Base-by-base conservation (phyloP, 768 basidiomycete genomes). In the Calocybe gangraenosa region DNA sequence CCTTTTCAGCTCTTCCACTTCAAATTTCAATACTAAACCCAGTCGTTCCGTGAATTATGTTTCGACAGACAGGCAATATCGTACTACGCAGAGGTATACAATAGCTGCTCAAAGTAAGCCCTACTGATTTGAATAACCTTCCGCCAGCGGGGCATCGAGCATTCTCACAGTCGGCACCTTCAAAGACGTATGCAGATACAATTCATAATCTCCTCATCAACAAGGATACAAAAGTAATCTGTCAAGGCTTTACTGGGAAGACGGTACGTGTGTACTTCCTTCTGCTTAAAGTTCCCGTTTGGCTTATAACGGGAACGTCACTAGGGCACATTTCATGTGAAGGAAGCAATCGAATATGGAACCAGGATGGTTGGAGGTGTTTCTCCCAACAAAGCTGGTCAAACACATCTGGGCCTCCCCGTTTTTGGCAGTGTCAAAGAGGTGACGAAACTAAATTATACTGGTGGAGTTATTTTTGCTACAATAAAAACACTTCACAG, bases 331-430 rank as follows among this genome's bases (percentile, higher is more conserved):
- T 99, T 99, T 79, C 96, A 99, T 74, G 81, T 83, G 50, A 84
- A 76, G 59, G 92, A 97, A 66, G 94, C 96, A 30, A 66, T 98
- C 51, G 92, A 82, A 40, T 99, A 90, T 61, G 95, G 96, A 15
- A 98, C 95, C 47, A 88, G 84, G 50, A 95, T 98, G 89, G 91
- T 99, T 46, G 96, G 96, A 46, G 96, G 96, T 50, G 93, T 96
- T 43, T 94, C 92, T 2, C 91, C 90, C 30, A 92, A 89, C 74
- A 98, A 98, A 68, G 96, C 94, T 44, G 96, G 96, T 11, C 84
- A 88, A 65, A 90, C 81, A 2, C 96, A 99, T 71, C 79, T 99
- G 46, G 95, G 94, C 22, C 77, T 97, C 17, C 96, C 96, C 32
- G 84, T 99, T 23, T 99, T 92, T 58, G 95, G 90, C 34, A 80